Percentiles rank a stretch among this genome's conserved stretches.
phyloP scores from a whole-genome alignment of 192 early-diverging fungal species.

The Oehlia diaphana region DNA sequence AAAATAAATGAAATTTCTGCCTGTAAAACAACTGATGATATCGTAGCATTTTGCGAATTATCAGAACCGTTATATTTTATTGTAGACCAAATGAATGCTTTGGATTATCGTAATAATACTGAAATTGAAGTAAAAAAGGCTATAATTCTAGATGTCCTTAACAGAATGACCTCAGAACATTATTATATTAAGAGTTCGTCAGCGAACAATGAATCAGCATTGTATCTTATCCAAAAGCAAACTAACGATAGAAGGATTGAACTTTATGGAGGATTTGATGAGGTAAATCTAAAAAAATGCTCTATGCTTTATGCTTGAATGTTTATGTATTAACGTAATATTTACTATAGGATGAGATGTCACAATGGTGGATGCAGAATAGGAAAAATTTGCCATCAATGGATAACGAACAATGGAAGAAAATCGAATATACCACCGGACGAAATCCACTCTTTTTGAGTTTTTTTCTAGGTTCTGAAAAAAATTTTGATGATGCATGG shows the following conservation, averaged over 20 bases:
- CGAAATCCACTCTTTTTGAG: not conserved
- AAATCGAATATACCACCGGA: constrained; percentile 24
- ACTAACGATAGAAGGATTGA: not conserved
- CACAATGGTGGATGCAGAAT: constrained; percentile 14
- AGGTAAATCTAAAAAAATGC: not conserved
- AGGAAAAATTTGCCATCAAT: constrained; percentile 6
- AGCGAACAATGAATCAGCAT: not conserved
- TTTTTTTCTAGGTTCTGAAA: not conserved
- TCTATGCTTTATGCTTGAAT: not conserved
- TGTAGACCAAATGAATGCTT: no score
- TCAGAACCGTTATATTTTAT: no score
- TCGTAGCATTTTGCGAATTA: no score
- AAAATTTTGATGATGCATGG: constrained; percentile 16
- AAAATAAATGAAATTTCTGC: no score
- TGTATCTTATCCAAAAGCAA: not conserved
- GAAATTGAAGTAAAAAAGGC: no score
- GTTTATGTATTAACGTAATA: constrained; percentile 3
- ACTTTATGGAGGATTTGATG: constrained; percentile 18
- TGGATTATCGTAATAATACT: no score
- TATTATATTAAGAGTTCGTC: constrained; percentile 18
- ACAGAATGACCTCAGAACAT: not conserved
- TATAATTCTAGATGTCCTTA: no score
- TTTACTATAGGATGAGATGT: not conserved
- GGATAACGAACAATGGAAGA: not conserved
- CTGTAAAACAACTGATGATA: no score